Conservation (phyloP, 1,284 basidiomycete genomes). For the Gomphus sp. region DNA sequence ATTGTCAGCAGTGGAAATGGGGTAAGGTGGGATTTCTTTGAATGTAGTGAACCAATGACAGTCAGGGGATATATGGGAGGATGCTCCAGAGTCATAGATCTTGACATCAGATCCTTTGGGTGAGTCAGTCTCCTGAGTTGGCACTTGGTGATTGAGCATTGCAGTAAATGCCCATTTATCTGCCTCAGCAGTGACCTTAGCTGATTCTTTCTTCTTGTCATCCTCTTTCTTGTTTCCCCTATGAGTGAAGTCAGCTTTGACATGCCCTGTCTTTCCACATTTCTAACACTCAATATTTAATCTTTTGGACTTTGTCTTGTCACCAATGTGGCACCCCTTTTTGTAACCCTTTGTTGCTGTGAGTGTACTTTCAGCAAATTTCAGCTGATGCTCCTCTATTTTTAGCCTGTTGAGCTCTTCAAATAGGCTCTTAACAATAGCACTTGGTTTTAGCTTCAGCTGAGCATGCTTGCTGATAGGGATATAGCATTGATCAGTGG, state of each 20-base stretch:
- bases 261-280: slow-evolving; percentile 19
- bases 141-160: neutral
- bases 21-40: neutral
- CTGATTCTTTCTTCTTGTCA: neutral
- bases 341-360: neutral
- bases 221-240: slow-evolving; percentile 14
- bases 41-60: neutral
- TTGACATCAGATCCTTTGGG: neutral
- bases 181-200: neutral
- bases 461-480: neutral
- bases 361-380: neutral
- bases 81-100: neutral
- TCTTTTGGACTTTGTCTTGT: neutral
- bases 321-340: neutral
- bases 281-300: slow-evolving; percentile 15
- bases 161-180: neutral
- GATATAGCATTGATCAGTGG: too few relatives aligned
- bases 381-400: neutral
- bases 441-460: neutral
- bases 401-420: neutral
- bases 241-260: slow-evolving; percentile 15
- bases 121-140: neutral
- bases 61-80: slow-evolving; percentile 1
- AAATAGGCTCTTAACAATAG: neutral
- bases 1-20: slow-evolving; percentile 1